A percentile compares a stretch with the other conserved stretches of the same genome.
Evolutionary conservation across 805 yeast genomes (phyloP).

Genomic region (Pichia deserticola): DNA sequence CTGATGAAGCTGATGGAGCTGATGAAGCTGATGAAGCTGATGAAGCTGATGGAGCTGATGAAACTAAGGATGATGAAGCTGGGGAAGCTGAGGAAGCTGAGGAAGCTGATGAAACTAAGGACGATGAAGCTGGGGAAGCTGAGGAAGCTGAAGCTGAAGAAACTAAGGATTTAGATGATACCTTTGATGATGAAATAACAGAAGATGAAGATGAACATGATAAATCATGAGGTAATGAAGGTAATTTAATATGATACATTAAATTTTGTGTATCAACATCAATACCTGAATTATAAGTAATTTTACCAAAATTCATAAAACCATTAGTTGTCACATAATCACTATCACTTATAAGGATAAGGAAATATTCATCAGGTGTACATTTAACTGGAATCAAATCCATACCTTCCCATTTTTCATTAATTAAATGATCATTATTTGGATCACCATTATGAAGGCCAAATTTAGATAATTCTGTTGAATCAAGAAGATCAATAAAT

Average conservation of each 20-base stretch:
- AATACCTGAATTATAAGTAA: conserved; percentile 22
- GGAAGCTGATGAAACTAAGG: neutral
- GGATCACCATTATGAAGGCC: conserved; percentile 29
- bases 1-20: conserved; percentile 1
- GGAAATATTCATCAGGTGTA: conserved; percentile 24
- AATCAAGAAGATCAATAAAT: conserved; percentile 22
- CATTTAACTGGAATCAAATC: conserved; percentile 25
- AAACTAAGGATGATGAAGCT: conserved; percentile 2
- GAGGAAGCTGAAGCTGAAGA: neutral
- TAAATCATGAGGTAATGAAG: conserved; percentile 14
- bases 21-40: neutral
- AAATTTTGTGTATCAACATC: conserved; percentile 26
- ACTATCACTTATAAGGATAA: conserved; percentile 23
- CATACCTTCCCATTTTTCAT: conserved; percentile 30
- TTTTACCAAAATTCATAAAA: conserved; percentile 19
- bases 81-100: no score
- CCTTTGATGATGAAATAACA: neutral
- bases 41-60: conserved; percentile 4
- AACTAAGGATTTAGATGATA: neutral
- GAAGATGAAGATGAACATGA: conserved; percentile 8
- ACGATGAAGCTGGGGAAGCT: no score
- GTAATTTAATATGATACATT: conserved; percentile 24
- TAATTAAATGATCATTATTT: conserved; percentile 18
- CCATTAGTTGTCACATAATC: conserved; percentile 29
- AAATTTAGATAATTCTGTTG: conserved; percentile 23